Evolutionary conservation across 306 rosid genomes (phyloP).

Genomic region (Trifolium repens): DNA sequence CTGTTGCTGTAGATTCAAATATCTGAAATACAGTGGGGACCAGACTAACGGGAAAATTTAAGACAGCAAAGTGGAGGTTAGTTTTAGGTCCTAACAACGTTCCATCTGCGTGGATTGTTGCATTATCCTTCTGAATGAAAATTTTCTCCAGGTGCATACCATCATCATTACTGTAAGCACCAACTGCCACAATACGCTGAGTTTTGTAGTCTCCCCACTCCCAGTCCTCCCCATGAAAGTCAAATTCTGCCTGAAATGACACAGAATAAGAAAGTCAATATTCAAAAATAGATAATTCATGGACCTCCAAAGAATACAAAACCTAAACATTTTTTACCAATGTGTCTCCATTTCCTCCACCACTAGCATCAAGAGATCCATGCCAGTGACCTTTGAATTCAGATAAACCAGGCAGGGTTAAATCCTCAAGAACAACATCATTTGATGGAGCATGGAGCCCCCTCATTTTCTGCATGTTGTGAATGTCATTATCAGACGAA

Average conservation of each 20-base stretch:
- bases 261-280: constrained; percentile 43
- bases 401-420: constrained; percentile 84
- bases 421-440: constrained; percentile 81
- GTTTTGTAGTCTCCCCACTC: constrained; percentile 98
- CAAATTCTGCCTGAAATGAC: constrained; percentile 83
- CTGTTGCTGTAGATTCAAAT: constrained; percentile 84
- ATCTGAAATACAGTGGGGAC: constrained; percentile 92
- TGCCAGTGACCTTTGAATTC: constrained; percentile 92
- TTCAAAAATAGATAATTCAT: constrained; percentile 33
- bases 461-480: constrained; percentile 65
- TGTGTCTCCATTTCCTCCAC: constrained; percentile 97
- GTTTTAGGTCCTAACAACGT: constrained; percentile 85
- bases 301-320: constrained; percentile 37
- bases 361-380: constrained; percentile 98
- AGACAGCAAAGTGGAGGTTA: constrained; percentile 90
- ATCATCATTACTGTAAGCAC: constrained; percentile 87
- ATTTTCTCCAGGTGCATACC: constrained; percentile 82
- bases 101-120: constrained; percentile 96
- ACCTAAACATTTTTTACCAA: constrained; percentile 56
- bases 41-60: constrained; percentile 87
- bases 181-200: constrained; percentile 84
- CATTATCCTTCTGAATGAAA: constrained; percentile 90
- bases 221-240: constrained; percentile 95
- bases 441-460: constrained; percentile 70
- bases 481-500: constrained; percentile 20